phyloP scores from a whole-genome alignment of 352 stramenopile genomes.

The Globisporangium uncinulatum region DNA sequence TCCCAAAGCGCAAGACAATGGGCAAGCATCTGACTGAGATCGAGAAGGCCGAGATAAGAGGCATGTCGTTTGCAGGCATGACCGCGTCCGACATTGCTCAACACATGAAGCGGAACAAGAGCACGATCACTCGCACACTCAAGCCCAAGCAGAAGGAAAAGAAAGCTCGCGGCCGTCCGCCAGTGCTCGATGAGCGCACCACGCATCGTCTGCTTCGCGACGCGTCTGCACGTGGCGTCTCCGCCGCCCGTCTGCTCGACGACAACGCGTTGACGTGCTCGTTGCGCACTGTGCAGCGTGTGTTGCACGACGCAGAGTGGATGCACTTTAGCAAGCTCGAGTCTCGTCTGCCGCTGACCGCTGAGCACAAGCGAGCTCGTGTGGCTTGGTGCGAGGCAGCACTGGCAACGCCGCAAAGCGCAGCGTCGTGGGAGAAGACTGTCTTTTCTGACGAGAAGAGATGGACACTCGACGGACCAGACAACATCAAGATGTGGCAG shows the following conservation, averaged over 20 bases:
- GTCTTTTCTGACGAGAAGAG: too few relatives aligned
- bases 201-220: not conserved
- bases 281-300: constrained; percentile 1
- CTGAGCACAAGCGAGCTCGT: not conserved
- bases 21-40: too few relatives aligned
- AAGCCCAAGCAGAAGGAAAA: not conserved
- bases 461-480: too few relatives aligned
- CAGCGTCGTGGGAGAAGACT: too few relatives aligned
- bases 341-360: not conserved
- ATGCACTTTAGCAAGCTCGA: not conserved
- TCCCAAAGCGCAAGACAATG: too few relatives aligned
- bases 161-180: not conserved
- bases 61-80: too few relatives aligned
- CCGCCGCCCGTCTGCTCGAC: not conserved
- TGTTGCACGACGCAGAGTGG: not conserved
- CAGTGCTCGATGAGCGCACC: not conserved
- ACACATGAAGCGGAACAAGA: too few relatives aligned
- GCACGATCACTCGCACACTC: too few relatives aligned
- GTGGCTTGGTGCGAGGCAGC: not conserved
- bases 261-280: constrained; percentile 5
- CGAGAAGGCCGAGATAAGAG: too few relatives aligned
- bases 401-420: too few relatives aligned
- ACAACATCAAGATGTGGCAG: not conserved
- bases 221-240: not conserved
- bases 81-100: too few relatives aligned